Base-by-base conservation (phyloP, 2,329 filamentous ascomycete genomes). In the Microascus cirrosus region DNA sequence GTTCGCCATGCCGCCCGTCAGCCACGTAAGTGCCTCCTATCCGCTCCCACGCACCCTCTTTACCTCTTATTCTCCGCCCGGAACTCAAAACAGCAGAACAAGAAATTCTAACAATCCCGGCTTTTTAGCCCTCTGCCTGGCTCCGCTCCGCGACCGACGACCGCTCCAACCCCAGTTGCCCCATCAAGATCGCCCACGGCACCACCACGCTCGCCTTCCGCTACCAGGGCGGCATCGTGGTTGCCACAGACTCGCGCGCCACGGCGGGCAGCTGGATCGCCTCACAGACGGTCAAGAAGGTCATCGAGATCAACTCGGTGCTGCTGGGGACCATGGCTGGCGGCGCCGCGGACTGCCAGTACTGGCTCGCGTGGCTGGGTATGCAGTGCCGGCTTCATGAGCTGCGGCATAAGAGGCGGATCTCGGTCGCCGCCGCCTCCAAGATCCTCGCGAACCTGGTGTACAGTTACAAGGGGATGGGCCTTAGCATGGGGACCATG, bases 381-480 rank as follows among this genome's bases (percentile, higher is more conserved):
- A 96, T 97, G 87, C 92, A 99, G 81, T 99, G 94, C 79, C 91
- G 94, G 60, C 89, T 99, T 63, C 93, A 99, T 79, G 94, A 99
- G 80, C 92, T 99, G 68, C 90, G 94, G 65, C 93, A 99, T 82
- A 99, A 99, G 82, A 90, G 91, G 73, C 90, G 94, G 71, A 99
- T 99, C 78, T 94, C 90, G 61, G 94, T 99, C 63, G 93, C 94
- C 53, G 94, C 94, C 53, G 94, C 94, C 57, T 95, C 89, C 70
- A 99, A 99, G 83, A 96, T 99, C 72, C 89, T 99, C 65, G 90
- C 94, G 70, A 99, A 99, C 79, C 80, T 99, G 65, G 92, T 96
- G 68, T 99, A 97, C 81, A 86, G 86, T 66, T 99, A 99, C 85
- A 99, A 99, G 79, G 92, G 92, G 69, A 96, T 95, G 90, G 94